Percentiles rank a stretch among this genome's conserved stretches.
Conservation (phyloP, 2,329 filamentous ascomycete species). For the Talaromyces atroroseus region DNA sequence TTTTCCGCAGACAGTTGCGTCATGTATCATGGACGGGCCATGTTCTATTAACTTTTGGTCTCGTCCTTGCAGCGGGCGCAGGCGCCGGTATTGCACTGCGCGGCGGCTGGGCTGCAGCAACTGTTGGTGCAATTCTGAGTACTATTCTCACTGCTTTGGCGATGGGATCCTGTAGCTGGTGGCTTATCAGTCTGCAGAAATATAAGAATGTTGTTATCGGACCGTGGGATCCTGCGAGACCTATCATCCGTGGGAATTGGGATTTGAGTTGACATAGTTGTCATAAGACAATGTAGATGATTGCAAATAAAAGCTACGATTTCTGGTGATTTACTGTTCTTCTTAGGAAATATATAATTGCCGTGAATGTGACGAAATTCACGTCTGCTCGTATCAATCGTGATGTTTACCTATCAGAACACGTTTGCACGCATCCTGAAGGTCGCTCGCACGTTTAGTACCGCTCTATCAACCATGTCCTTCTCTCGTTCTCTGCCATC, state of each 20-base stretch:
- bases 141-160: constrained; percentile 67
- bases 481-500: constrained; percentile 28
- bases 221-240: constrained; percentile 93
- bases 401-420: background rate
- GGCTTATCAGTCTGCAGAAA: constrained; percentile 92
- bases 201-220: constrained; percentile 99
- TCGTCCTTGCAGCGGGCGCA: constrained; percentile 74
- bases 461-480: constrained; percentile 34
- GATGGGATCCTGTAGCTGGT: constrained; percentile 95
- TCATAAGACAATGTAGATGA: background rate
- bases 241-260: constrained; percentile 46
- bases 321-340: background rate
- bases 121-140: constrained; percentile 71
- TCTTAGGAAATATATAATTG: background rate
- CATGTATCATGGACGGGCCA: constrained; percentile 80
- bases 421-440: background rate
- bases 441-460: constrained; percentile 23
- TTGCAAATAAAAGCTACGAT: background rate
- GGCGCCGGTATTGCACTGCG: constrained; percentile 62
- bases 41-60: constrained; percentile 64
- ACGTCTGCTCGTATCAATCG: background rate
- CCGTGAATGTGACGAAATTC: background rate
- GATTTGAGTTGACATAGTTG: constrained; percentile 21
- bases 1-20: constrained; percentile 83
- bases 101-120: constrained; percentile 50